Evolutionary conservation across 352 stramenopile genomes (phyloP).

Genomic region (Phytophthora macrochlamydospora): DNA sequence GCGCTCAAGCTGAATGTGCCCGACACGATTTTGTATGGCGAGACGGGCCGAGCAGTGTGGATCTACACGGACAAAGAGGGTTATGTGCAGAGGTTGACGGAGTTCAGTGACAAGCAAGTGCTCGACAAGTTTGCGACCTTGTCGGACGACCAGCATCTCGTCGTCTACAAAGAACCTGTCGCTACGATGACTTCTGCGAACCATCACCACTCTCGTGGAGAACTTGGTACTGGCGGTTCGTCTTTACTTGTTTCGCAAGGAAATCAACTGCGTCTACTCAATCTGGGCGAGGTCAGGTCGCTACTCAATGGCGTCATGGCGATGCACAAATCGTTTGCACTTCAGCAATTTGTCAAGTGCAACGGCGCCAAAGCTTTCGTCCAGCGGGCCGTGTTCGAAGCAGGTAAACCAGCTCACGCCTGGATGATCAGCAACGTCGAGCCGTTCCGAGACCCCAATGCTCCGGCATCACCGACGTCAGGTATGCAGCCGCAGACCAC

Average conservation of each 20-base stretch:
- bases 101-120: conserved; percentile 77
- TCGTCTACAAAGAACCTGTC: conserved; percentile 79
- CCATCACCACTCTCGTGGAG: not conserved
- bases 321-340: conserved; percentile 68
- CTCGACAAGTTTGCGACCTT: conserved; percentile 62
- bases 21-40: conserved; percentile 83
- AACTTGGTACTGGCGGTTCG: conserved; percentile 5
- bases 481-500: conserved; percentile 12
- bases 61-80: conserved; percentile 76
- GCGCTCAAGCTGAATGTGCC: conserved; percentile 70
- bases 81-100: conserved; percentile 60
- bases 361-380: conserved; percentile 79
- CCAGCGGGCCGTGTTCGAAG: conserved; percentile 68
- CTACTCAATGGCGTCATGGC: conserved; percentile 67
- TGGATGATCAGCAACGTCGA: conserved; percentile 86
- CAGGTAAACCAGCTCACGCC: conserved; percentile 56
- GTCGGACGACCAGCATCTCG: conserved; percentile 48
- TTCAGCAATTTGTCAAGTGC: conserved; percentile 75
- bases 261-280: conserved; percentile 72
- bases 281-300: conserved; percentile 65
- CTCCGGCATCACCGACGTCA: conserved; percentile 9
- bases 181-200: conserved; percentile 21
- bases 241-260: conserved; percentile 45
- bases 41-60: conserved; percentile 71
- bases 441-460: conserved; percentile 43